phyloP scores from a whole-genome alignment of 257 asterid species.

The Solanum rostratum region DNA sequence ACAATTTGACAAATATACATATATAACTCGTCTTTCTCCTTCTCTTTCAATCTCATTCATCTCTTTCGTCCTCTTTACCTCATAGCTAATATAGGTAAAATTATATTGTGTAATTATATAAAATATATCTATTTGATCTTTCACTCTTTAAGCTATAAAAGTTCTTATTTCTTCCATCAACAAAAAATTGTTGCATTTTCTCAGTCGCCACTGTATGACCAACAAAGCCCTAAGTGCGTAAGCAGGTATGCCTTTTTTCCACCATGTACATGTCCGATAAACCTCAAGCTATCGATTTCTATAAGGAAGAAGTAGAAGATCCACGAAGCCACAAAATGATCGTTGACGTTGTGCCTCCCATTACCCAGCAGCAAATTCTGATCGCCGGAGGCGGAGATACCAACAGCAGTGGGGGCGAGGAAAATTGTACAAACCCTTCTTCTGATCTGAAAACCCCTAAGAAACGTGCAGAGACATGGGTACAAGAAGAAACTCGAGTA shows the following conservation, averaged over 20 bases:
- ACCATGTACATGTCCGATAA: conserved; percentile 15
- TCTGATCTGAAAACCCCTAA: conserved; percentile 30
- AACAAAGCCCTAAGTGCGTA: not conserved
- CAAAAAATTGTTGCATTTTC: no score
- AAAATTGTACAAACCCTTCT: conserved; percentile 22
- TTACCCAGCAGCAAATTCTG: conserved; percentile 13
- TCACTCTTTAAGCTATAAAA: no score
- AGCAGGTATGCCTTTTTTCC: not conserved
- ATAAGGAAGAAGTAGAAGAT: conserved; percentile 1
- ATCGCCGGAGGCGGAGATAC: conserved; percentile 11
- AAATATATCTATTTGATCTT: no score
- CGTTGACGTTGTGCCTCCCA: conserved; percentile 24
- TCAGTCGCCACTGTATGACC: no score
- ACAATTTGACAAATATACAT: no score
- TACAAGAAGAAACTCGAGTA: conserved; percentile 62
- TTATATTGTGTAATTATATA: no score
- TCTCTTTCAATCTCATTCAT: no score
- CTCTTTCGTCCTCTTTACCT: no score
- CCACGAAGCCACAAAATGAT: conserved; percentile 22
- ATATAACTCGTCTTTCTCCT: no score
- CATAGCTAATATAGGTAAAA: no score
- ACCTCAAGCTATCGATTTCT: conserved; percentile 9
- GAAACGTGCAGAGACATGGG: conserved; percentile 93
- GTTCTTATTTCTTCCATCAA: no score
- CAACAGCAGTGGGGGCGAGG: conserved; percentile 25